Base-by-base conservation (phyloP, 2,329 filamentous ascomycete species). In the Aureobasidium lini region DNA sequence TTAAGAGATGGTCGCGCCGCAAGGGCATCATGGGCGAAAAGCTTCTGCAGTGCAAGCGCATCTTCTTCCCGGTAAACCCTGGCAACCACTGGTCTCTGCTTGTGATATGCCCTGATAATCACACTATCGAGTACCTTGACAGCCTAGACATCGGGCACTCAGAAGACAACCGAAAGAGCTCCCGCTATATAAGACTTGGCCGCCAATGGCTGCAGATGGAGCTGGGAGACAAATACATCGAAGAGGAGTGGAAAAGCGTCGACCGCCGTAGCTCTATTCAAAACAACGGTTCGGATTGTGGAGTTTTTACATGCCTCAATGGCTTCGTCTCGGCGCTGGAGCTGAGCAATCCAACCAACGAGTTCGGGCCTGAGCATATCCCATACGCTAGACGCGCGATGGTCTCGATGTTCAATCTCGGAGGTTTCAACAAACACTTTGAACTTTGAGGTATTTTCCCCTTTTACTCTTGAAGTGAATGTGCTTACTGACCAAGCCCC, bases 221-320 rank as follows among this genome's bases (percentile, higher is more conserved):
- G 54, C 74, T 90, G 6, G 77, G 76, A n/a, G 72, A 80, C 3
- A 71, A 73, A 6, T 90, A 81, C 66, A 68, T 77, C 2, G 74
- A 75, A 13, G 72, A 73, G 1, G 84, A 88, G 42, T 92, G 88
- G 88, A 75, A 70, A 28, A 73, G 65, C 15, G 44, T 77, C 1
- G 73, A 81, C 7, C 69, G 72, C n/a, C 70, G 72, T 15, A 82
- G 81, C 37, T 79, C 82, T 0, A 66, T 63, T 2, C 88, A 92
- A 70, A 77, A 73, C 29, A 92, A 92, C 67, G 80, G 80, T 1
- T 84, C 81, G 67, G 89, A 92, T 69, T 92, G 89, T 65, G 89
- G 89, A n/a, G 82, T 90, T 3, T 89, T 90, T 69, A 83, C 86
- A 13, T 84, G 89, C 64, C 82, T 88, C 16, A 93, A 92, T 67